Percentiles rank a stretch among this genome's conserved stretches.
phyloP scores from a whole-genome alignment of 768 basidiomycete genomes.

The Leucocoprinus sp. region DNA sequence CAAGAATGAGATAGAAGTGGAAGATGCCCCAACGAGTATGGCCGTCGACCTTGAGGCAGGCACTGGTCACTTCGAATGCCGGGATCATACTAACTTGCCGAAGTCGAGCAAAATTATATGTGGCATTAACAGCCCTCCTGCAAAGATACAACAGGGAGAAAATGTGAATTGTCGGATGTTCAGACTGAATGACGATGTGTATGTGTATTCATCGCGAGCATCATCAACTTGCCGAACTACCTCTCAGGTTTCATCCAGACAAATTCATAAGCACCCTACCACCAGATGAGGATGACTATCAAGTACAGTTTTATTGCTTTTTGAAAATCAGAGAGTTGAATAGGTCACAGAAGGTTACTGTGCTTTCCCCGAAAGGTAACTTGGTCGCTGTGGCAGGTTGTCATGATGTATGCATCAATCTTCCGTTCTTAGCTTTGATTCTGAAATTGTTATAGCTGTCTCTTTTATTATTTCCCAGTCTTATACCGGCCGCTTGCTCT shows the following conservation, averaged over 20 bases:
- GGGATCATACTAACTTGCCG: neutral
- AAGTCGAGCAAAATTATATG: conserved; percentile 58
- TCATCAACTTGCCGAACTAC: neutral
- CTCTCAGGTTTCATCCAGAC: conserved; percentile 1
- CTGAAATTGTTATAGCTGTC: conserved; percentile 39
- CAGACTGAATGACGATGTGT: conserved; percentile 51
- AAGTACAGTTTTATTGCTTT: conserved; percentile 44
- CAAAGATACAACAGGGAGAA: conserved; percentile 50
- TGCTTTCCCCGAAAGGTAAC: conserved; percentile 61
- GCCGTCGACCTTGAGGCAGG: conserved; percentile 55
- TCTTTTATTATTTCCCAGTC: conserved; percentile 56
- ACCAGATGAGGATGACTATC: conserved; percentile 69
- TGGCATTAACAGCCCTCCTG: conserved; percentile 76
- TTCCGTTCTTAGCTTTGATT: neutral
- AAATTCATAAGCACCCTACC: conserved; percentile 48
- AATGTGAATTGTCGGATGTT: conserved; percentile 87
- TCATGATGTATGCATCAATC: conserved; percentile 44
- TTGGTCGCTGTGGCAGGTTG: conserved; percentile 68
- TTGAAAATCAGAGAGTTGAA: conserved; percentile 4
- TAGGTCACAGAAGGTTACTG: conserved; percentile 70
- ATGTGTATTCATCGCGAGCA: conserved; percentile 16
- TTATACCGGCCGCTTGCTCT: conserved; percentile 38
- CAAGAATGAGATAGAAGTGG: conserved; percentile 66
- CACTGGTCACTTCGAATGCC: conserved; percentile 4
- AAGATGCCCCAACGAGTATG: conserved; percentile 98